Evolutionary conservation across 805 yeast genomes (phyloP).

Genomic region (Candida methanosorbosa): DNA sequence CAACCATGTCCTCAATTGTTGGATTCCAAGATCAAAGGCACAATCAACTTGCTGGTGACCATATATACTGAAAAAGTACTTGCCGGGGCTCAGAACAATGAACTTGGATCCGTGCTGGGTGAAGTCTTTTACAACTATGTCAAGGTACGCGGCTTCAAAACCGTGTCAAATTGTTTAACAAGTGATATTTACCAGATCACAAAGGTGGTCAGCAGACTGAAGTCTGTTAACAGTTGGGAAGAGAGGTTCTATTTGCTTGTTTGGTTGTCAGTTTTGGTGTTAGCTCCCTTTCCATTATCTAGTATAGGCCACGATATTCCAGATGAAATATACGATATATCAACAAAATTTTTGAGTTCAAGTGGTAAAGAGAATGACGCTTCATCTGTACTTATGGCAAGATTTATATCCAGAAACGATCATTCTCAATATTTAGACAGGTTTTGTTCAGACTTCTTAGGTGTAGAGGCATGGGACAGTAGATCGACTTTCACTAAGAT

Average conservation of each 20-base stretch:
- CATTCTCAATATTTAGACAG: neutral
- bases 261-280: constrained; percentile 64
- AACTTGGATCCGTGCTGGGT: constrained; percentile 8
- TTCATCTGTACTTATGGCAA: constrained; percentile 41
- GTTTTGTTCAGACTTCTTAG: neutral
- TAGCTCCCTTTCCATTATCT: constrained; percentile 66
- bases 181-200: constrained; percentile 48
- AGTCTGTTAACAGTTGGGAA: constrained; percentile 30
- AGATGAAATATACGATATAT: constrained; percentile 26
- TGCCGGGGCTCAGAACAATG: constrained; percentile 2
- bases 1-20: constrained; percentile 46
- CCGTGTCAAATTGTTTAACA: constrained; percentile 47
- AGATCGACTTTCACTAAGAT: constrained; percentile 7
- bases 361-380: constrained; percentile 55
- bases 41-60: constrained; percentile 22
- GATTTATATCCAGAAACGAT: constrained; percentile 46
- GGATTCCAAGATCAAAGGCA: constrained; percentile 29
- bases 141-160: constrained; percentile 60
- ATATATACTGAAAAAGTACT: constrained; percentile 15
- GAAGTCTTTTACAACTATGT: constrained; percentile 48
- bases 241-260: constrained; percentile 42
- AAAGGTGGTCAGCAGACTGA: constrained; percentile 21
- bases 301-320: constrained; percentile 26
- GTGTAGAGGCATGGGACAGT: constrained; percentile 6
- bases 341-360: constrained; percentile 23